phyloP scores from a whole-genome alignment of 23 red algal genomes.

The Pyropia haitanensis region DNA sequence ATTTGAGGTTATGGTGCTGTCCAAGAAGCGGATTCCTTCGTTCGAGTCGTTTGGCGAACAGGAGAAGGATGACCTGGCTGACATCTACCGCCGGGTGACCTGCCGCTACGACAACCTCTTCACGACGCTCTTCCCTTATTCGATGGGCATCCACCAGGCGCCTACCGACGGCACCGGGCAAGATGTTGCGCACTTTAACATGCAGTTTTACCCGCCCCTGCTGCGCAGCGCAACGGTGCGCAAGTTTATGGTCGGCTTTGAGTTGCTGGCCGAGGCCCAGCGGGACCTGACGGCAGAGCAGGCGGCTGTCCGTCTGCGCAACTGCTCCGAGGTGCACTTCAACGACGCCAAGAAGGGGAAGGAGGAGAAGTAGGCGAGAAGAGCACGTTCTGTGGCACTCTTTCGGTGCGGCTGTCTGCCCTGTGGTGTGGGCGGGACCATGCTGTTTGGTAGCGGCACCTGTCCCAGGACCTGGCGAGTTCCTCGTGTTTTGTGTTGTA shows the following conservation, averaged over 20 bases:
- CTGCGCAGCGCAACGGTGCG: slow-evolving; percentile 83
- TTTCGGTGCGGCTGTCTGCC: too few species aligned
- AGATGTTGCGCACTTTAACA: slow-evolving; percentile 55
- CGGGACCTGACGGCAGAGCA: slow-evolving; percentile 94
- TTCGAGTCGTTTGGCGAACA: slow-evolving; percentile 41
- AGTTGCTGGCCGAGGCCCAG: slow-evolving; percentile 93
- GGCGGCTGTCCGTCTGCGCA: slow-evolving; percentile 63
- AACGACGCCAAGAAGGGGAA: slow-evolving; percentile 24
- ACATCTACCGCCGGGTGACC: slow-evolving; percentile 78
- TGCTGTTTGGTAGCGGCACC: too few species aligned
- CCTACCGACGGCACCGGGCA: slow-evolving; percentile 31
- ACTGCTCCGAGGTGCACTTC: slow-evolving; percentile 72
- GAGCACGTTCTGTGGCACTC: too few species aligned
- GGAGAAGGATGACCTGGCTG: slow-evolving; percentile 59
- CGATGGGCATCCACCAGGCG: slow-evolving; percentile 90
- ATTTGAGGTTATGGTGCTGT: slow-evolving; percentile 78
- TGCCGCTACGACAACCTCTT: slow-evolving; percentile 97
- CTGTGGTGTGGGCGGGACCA: too few species aligned
- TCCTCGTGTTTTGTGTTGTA: too few species aligned
- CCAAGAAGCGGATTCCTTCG: slow-evolving; percentile 25
- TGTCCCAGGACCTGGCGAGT: too few species aligned
- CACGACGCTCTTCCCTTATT: slow-evolving; percentile 79
- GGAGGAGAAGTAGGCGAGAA: not conserved
- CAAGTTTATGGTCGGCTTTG: slow-evolving; percentile 99
- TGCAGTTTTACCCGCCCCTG: slow-evolving; percentile 94